Evolutionary conservation across 1,284 basidiomycete species (phyloP).

Genomic region (Schizophyllum commune): DNA sequence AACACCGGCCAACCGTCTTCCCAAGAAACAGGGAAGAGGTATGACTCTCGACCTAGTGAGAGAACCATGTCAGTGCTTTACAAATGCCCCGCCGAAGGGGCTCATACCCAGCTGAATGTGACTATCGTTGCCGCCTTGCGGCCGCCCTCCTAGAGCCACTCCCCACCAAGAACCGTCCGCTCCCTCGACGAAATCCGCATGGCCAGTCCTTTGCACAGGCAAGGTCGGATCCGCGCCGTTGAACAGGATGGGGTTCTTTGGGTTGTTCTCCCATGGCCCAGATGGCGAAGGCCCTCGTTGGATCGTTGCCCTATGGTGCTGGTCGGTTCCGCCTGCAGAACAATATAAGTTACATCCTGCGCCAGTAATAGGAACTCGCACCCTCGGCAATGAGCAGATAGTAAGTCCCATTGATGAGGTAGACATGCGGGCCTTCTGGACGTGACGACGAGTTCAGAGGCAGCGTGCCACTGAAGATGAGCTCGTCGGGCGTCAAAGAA

Average conservation of each 20-base stretch:
- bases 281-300: constrained; percentile 30
- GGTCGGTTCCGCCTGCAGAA: constrained; percentile 24
- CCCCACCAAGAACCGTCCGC: constrained; percentile 34
- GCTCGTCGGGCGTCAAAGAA: constrained; percentile 26
- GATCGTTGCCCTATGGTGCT: constrained; percentile 27
- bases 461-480: constrained; percentile 29
- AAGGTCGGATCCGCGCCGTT: constrained; percentile 27
- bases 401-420: constrained; percentile 31
- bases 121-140: constrained; percentile 26
- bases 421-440: constrained; percentile 36
- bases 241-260: constrained; percentile 32
- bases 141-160: constrained; percentile 33
- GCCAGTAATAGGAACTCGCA: too few relatives aligned
- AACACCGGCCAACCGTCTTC: constrained; percentile 31
- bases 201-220: constrained; percentile 31
- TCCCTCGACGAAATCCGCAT: constrained; percentile 32
- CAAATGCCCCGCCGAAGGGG: too few relatives aligned
- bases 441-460: constrained; percentile 25
- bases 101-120: constrained; percentile 30
- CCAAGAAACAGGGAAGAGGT: constrained; percentile 35
- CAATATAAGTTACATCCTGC: too few relatives aligned
- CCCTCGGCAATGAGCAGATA: constrained; percentile 38
- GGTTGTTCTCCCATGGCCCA: constrained; percentile 33
- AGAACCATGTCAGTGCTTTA: neutral
- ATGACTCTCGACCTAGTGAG: constrained; percentile 32